Percentiles rank a stretch among this genome's conserved stretches.
phyloP scores from a whole-genome alignment of 2,329 filamentous ascomycete genomes.

The Hypoxylon sp. region DNA sequence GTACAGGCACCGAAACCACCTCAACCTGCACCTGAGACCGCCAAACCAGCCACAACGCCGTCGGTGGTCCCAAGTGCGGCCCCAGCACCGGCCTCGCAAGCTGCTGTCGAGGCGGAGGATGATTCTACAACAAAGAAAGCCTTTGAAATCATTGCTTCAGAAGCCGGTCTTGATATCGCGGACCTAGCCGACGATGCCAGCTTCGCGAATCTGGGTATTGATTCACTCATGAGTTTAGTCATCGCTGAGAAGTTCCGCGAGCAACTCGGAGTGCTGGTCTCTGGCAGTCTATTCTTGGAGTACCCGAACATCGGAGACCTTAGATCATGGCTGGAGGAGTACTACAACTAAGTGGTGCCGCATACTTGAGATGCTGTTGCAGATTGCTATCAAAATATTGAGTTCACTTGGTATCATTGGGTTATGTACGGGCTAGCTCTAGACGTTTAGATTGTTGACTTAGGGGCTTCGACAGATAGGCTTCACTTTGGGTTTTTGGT shows the following conservation, averaged over 20 bases:
- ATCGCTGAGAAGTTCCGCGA: constrained; percentile 54
- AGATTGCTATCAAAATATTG: not conserved
- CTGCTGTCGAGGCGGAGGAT: constrained; percentile 50
- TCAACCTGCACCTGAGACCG: not conserved
- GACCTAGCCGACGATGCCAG: constrained; percentile 57
- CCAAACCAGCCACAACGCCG: not conserved
- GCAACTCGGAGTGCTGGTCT: constrained; percentile 49
- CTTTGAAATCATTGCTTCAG: constrained; percentile 62
- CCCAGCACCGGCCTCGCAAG: not conserved
- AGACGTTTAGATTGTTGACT: not conserved
- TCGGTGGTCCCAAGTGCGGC: no score
- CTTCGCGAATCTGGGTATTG: constrained; percentile 56
- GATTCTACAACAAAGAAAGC: constrained; percentile 32
- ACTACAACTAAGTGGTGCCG: constrained; percentile 29
- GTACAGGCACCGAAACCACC: constrained; percentile 7
- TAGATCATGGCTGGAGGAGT: constrained; percentile 49
- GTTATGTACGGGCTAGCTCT: not conserved
- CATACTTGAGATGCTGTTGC: not conserved
- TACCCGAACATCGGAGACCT: constrained; percentile 54
- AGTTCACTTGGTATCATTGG: not conserved
- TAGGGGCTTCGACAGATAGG: not conserved
- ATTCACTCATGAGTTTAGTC: constrained; percentile 55
- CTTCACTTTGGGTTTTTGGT: not conserved
- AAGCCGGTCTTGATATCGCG: constrained; percentile 68
- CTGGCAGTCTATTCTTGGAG: constrained; percentile 53